phyloP scores from a whole-genome alignment of 352 stramenopile species.

The Phytophthora hibernalis region DNA sequence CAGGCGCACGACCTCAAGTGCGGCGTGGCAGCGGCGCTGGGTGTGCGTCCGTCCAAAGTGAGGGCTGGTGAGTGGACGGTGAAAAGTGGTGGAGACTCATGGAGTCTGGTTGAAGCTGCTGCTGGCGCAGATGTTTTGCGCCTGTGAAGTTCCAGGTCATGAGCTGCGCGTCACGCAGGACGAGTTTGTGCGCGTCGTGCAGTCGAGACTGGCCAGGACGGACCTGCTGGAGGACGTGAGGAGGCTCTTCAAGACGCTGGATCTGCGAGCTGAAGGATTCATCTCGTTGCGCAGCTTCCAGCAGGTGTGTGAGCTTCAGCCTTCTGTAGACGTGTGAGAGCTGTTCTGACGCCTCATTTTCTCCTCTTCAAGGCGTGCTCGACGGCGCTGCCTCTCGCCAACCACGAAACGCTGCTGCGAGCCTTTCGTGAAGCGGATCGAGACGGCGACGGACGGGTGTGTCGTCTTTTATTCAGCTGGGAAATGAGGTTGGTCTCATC shows the following conservation, averaged over 20 bases:
- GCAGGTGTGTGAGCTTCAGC: slow-evolving; percentile 14
- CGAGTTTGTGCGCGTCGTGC: slow-evolving; percentile 42
- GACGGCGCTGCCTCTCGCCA: slow-evolving; percentile 47
- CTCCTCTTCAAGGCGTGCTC: slow-evolving; percentile 38
- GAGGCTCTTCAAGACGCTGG: slow-evolving; percentile 71
- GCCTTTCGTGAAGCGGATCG: slow-evolving; percentile 66
- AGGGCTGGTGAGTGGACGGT: slow-evolving; percentile 8
- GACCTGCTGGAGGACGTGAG: slow-evolving; percentile 67
- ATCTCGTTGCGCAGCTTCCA: slow-evolving; percentile 70
- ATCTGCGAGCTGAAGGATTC: slow-evolving; percentile 65
- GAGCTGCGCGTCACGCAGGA: slow-evolving; percentile 36
- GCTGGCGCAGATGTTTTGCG: slow-evolving; percentile 64
- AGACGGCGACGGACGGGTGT: slow-evolving; percentile 60
- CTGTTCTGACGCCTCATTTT: background rate
- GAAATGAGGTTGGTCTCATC: too few species aligned
- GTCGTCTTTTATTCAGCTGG: background rate
- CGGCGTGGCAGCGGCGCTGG: slow-evolving; percentile 63
- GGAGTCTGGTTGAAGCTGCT: slow-evolving; percentile 44
- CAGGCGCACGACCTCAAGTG: slow-evolving; percentile 67
- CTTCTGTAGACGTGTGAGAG: background rate
- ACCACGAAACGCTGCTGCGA: slow-evolving; percentile 37
- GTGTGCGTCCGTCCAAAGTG: slow-evolving; percentile 72
- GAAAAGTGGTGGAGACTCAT: background rate
- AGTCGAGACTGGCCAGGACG: slow-evolving; percentile 42
- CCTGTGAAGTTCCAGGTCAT: slow-evolving; percentile 6